Conservation (phyloP, 2,329 filamentous ascomycete species). For the Fusarium staphyleae region DNA sequence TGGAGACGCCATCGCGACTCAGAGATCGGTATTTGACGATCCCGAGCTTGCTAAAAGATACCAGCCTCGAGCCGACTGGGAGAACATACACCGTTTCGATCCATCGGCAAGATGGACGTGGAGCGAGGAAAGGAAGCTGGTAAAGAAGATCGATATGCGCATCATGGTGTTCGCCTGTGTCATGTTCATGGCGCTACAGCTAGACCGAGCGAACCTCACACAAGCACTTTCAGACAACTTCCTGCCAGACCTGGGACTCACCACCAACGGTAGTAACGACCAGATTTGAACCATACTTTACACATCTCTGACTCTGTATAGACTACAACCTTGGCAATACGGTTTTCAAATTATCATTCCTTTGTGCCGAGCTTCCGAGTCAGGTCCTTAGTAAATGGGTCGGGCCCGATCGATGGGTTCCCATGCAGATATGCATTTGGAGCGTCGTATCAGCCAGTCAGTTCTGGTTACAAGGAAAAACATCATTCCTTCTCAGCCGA, state of each 20-base stretch:
- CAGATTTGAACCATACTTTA: background rate
- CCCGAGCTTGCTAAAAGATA: slow-evolving; percentile 50
- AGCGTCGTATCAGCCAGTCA: slow-evolving; percentile 41
- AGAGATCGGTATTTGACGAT: slow-evolving; percentile 56
- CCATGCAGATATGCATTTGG: slow-evolving; percentile 64
- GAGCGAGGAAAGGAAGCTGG: slow-evolving; percentile 39
- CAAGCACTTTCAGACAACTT: slow-evolving; percentile 59
- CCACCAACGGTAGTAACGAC: slow-evolving; percentile 51
- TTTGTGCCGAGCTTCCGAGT: slow-evolving; percentile 58
- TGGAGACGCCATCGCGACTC: slow-evolving; percentile 42
- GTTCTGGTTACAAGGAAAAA: slow-evolving; percentile 18
- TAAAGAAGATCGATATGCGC: slow-evolving; percentile 25
- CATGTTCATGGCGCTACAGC: slow-evolving; percentile 53
- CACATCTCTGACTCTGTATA: slow-evolving; percentile 11
- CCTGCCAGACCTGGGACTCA: slow-evolving; percentile 51
- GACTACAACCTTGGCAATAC: slow-evolving; percentile 47
- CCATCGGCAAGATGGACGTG: slow-evolving; percentile 53
- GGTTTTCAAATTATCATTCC: slow-evolving; percentile 44
- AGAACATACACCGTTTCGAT: slow-evolving; percentile 57
- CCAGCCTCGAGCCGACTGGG: slow-evolving; percentile 44
- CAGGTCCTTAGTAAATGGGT: slow-evolving; percentile 66
- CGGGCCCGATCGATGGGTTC: slow-evolving; percentile 67
- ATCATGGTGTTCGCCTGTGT: slow-evolving; percentile 58
- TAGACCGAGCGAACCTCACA: slow-evolving; percentile 56
- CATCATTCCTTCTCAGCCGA: slow-evolving; percentile 20